These are phyloP conservation scores for Pleodorina starrii DNA, from an alignment of 139 green algal genomes.

Conservation along the genomic window DNA sequence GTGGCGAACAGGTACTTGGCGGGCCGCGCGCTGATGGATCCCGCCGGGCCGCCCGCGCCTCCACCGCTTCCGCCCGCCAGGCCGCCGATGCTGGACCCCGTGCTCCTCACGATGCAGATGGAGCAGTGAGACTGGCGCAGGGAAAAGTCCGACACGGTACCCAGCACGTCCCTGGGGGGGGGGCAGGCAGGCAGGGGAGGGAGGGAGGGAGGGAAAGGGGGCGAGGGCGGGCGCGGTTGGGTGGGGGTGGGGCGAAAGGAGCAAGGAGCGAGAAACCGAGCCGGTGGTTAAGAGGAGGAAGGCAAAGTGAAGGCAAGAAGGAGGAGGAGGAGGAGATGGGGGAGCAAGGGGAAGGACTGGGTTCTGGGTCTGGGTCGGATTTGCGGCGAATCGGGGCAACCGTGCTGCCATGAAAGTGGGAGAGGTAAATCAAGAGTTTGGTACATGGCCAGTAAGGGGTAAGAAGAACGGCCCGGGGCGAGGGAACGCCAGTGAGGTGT, in stretches of 20 bases:
- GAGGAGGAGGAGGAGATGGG: too few species aligned
- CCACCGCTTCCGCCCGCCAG: not conserved
- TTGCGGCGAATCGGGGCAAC: too few species aligned
- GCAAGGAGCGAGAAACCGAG: not conserved
- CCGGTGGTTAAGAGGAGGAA: too few species aligned
- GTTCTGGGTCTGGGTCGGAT: too few species aligned
- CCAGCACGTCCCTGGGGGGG: slow-evolving; percentile 63
- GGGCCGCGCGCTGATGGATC: not conserved
- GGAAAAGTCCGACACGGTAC: slow-evolving; percentile 67
- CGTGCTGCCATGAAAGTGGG: too few species aligned
- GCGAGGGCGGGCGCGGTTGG: too few species aligned
- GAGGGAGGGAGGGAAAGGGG: not conserved
- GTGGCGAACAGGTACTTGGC: slow-evolving; percentile 65
- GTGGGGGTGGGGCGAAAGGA: not conserved
- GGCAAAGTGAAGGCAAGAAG: too few species aligned
- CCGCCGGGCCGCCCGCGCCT: not conserved
- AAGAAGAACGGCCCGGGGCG: too few species aligned
- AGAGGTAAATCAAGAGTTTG: too few species aligned
- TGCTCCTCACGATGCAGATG: slow-evolving; percentile 64
- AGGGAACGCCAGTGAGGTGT: too few species aligned
- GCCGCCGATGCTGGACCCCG: slow-evolving; percentile 35
- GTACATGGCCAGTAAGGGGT: too few species aligned
- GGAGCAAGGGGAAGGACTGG: too few species aligned
- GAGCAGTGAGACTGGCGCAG: slow-evolving; percentile 58
- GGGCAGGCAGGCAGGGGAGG: not conserved